Base-by-base conservation (phyloP, 345 rosid species). In the Arabidopsis arenosa region DNA sequence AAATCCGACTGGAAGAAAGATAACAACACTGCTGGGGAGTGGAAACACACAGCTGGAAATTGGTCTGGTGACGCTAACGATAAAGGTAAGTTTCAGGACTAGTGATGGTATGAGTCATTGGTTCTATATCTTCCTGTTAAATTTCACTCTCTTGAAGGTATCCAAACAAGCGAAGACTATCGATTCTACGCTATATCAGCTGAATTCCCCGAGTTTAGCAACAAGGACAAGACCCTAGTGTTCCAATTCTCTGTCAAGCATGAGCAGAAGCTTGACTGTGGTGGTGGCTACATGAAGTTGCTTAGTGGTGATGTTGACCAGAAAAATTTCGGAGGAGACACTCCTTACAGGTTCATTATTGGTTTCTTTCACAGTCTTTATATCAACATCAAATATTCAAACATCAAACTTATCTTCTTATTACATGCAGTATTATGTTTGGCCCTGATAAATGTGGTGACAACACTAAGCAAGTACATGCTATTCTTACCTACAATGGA, bases 251-350 rank as follows among this genome's bases (percentile, higher is more conserved):
- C 92, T 3, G 98, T 93, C 71, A 93, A 96, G 91, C 99, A 96
- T 43, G 99, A 96, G 71, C 99, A 96, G 85, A 96, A 96, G 83
- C 99, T 96, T 75, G 99, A 96, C 80, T 93, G 98, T 80, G 98
- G 99, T 74, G 98, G 99, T 79, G 99, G 99, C 35, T 96, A 96
- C 90, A 86, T 96, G 93, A 96, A 96, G 87, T 73, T 96, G 80
- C 87, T 96, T 23, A 93, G 98, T 35, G 93, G 83, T 44, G 95
- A 87, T 7, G 64, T 88, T 78, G 97, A 96, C 85, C 98, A 93
- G 82, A 91, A 91, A 79, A 87, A 88, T 73, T 96, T 96, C 3
- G 99, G 99, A 15, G 99, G 98, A 67, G 99, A 96, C 57, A 90
- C 98, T 11, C 87, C 97, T 60, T 96, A 96, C 86, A 95, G 99